Conservation (phyloP, 345 rosid species). For the Camelina laxa region DNA sequence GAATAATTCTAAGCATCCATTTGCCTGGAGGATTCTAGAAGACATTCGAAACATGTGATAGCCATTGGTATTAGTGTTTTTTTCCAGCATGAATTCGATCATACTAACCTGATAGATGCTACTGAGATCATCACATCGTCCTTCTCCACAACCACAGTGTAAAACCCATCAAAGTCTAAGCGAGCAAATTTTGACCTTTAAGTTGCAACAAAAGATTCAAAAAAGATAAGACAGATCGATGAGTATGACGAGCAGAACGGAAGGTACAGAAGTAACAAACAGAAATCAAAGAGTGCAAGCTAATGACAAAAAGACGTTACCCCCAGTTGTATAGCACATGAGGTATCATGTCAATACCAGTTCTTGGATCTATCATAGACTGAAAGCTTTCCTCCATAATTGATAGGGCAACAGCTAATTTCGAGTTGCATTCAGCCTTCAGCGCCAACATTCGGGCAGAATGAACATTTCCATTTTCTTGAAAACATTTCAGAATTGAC, state of each 20-base stretch:
- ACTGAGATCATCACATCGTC: conserved; percentile 80
- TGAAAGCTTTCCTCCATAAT: conserved; percentile 95
- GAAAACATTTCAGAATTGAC: conserved; percentile 80
- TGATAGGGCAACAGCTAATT: conserved; percentile 84
- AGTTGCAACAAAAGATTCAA: conserved; percentile 31
- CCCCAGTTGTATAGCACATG: conserved; percentile 90
- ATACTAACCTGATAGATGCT: conserved; percentile 85
- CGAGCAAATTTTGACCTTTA: conserved; percentile 85
- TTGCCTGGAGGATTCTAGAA: conserved; percentile 7
- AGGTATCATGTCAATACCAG: conserved; percentile 94
- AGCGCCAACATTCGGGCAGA: conserved; percentile 75
- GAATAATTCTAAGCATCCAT: conserved; percentile 1
- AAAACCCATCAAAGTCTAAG: conserved; percentile 79
- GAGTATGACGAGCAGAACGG: conserved; percentile 3
- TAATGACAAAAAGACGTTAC: conserved; percentile 46
- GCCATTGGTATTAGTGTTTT: conserved; percentile 13
- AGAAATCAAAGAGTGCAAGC: conserved; percentile 31
- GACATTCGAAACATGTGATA: conserved; percentile 16
- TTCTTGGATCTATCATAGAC: conserved; percentile 93
- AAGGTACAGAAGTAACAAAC: conserved; percentile 17
- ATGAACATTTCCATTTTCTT: conserved; percentile 77
- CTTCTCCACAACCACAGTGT: conserved; percentile 86
- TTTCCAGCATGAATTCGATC: not conserved
- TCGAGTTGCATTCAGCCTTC: conserved; percentile 95
- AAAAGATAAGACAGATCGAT: not conserved